Base-by-base conservation (phyloP, 305 asterid genomes). In the Fraxinus greggii region DNA sequence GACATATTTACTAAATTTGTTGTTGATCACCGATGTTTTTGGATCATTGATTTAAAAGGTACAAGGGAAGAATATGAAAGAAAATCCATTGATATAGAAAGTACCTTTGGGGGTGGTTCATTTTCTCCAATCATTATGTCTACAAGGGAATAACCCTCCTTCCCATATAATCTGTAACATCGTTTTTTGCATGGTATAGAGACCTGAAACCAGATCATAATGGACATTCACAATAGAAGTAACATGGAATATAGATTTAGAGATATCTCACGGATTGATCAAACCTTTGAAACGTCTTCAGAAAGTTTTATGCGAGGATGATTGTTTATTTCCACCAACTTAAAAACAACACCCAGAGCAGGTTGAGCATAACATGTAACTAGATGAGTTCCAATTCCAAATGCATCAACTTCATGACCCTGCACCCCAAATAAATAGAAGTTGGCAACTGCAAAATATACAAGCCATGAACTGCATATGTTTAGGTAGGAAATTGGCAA, bases 331-430 rank as follows among this genome's bases (percentile, higher is more conserved):
- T 97, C 98, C 40, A 94, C 99, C 88, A 97, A 90, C 89, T 97
- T 97, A 91, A 97, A 97, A 77, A 97, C 99, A 78, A 89, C 97
- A 54, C 98, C 99, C 6, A 97, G 91, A 78, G 99, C 99, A 33
- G 98, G 93, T 88, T 97, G 99, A 84, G 98, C 97, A 85, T 93
- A 97, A 88, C 98, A 94, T 51, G 99, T 97, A 80, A 97, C 99
- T 91, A 97, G 86, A 89, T 94, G 98, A 51, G 98, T 97, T 81
- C 98, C 99, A 79, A 97, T 93, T 74, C 98, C 99, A 87, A 87
- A 94, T 72, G 98, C 92, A 89, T 97, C 98, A 84, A 94, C 89
- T 87, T 97, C 97, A 56, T 97, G 98, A 84, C 99, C 99, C 99
- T 97, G 92, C 75, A 70, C 24, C 75, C 75, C 45, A 70, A 70